Base-by-base conservation (phyloP, 306 rosid species). In the Dicorynia guianensis region DNA sequence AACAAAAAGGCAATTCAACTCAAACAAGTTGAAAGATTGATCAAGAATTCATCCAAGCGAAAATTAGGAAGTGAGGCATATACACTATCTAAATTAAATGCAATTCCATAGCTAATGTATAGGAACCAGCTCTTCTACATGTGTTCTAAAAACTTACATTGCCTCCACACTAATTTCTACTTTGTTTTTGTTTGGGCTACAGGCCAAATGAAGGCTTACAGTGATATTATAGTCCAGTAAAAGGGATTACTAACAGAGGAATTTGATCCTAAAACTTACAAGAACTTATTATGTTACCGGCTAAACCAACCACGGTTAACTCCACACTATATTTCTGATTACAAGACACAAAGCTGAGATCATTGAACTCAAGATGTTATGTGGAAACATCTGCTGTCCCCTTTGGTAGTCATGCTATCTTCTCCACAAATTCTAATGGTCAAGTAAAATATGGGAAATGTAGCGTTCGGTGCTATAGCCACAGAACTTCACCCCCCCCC, bases 111-210 rank as follows among this genome's bases (percentile, higher is more conserved):
- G 98, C 88, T 87, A 49, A 96, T 90, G 76, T 74, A 96, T 96
- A 50, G 99, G 99, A 82, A 96, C 97, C 74, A 96, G 79, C 72
- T 98, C 99, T 85, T 96, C 72, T 83, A 90, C 48, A 96, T 86
- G 87, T 96, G 99, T 61, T 89, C 98, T 84, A 96, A 75, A 25
- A 69, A 89, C 97, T 83, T 89, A 90, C 99, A 96, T 96, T 39
- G 99, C 96, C 67, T 84, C 89, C 67, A n/a, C n/a, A n/a, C n/a
- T n/a, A n/a, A n/a, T n/a, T n/a, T n/a, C n/a, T n/a, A n/a, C n/a
- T n/a, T n/a, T n/a, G n/a, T n/a, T n/a, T n/a, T n/a, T n/a, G n/a
- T n/a, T n/a, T n/a, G n/a, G n/a, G n/a, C n/a, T n/a, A n/a, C n/a
- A n/a, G n/a, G n/a, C n/a, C n/a, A n/a, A n/a, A n/a, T n/a, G n/a